Evolutionary conservation across 345 rosid genomes (phyloP).

Genomic region (Theobroma cacao): DNA sequence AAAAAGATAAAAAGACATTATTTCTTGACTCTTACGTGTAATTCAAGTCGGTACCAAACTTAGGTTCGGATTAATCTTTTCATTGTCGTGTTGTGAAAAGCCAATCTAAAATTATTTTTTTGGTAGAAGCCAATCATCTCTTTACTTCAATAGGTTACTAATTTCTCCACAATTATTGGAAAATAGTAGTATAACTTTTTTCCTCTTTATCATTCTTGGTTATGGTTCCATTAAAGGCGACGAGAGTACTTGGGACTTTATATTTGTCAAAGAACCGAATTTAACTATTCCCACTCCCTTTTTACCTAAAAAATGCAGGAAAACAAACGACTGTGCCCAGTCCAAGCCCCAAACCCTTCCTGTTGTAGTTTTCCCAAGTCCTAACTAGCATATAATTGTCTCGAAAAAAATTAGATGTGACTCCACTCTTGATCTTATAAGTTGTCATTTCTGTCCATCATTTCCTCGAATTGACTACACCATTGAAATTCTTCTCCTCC

Average conservation of each 20-base stretch:
- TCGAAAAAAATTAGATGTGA: conserved; percentile 17
- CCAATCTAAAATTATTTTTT: too few species aligned
- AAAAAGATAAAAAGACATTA: too few species aligned
- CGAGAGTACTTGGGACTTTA: not conserved
- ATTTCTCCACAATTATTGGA: too few species aligned
- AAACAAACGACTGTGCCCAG: not conserved
- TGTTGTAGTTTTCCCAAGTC: not conserved
- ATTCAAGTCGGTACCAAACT: not conserved
- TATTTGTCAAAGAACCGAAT: not conserved
- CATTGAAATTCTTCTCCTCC: conserved; percentile 7
- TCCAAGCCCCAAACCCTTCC: not conserved
- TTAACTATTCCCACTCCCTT: not conserved
- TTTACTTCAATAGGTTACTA: too few species aligned
- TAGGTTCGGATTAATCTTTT: not conserved
- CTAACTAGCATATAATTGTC: not conserved
- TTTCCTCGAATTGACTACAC: conserved; percentile 22
- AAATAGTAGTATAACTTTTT: too few species aligned
- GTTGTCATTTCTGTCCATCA: conserved; percentile 21
- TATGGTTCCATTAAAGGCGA: too few species aligned
- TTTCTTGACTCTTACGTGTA: too few species aligned
- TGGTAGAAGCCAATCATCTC: too few species aligned
- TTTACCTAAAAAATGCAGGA: not conserved
- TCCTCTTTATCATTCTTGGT: too few species aligned
- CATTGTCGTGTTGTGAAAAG: not conserved
- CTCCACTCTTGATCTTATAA: conserved; percentile 24